Evolutionary conservation across 306 rosid species (phyloP).

Genomic region (Acmispon strigosus): DNA sequence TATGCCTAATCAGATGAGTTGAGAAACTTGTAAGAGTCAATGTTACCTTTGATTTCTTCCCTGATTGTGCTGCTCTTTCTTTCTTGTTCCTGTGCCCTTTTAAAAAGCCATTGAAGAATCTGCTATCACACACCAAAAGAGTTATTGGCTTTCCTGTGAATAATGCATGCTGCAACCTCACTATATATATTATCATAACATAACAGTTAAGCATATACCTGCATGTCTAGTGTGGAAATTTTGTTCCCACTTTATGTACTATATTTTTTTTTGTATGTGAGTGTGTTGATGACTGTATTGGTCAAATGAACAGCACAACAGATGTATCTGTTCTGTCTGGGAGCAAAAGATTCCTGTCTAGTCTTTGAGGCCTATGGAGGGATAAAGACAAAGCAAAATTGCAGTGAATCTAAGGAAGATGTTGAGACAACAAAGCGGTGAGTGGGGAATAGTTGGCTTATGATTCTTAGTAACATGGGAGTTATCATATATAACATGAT

Average conservation of each 20-base stretch:
- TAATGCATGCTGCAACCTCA: constrained; percentile 26
- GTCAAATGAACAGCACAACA: constrained; percentile 52
- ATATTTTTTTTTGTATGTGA: background rate
- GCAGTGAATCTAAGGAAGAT: constrained; percentile 60
- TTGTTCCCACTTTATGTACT: constrained; percentile 18
- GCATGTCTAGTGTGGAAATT: constrained; percentile 28
- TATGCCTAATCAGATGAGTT: background rate
- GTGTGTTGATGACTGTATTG: constrained; percentile 30
- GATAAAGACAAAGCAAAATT: constrained; percentile 61
- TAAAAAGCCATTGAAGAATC: constrained; percentile 59
- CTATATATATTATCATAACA: constrained; percentile 22
- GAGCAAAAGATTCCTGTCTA: constrained; percentile 66
- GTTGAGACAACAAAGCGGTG: constrained; percentile 77
- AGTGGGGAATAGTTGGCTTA: constrained; percentile 59
- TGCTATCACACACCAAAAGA: constrained; percentile 28
- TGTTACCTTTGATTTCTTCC: constrained; percentile 41
- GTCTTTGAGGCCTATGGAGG: constrained; percentile 30
- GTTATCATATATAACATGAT: constrained; percentile 38
- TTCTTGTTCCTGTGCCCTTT: constrained; percentile 32
- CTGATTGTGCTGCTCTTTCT: constrained; percentile 26
- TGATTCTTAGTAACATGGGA: constrained; percentile 62
- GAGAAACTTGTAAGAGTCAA: background rate
- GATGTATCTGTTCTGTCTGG: constrained; percentile 63
- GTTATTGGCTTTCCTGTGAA: constrained; percentile 28
- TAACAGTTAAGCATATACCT: constrained; percentile 30